Evolutionary conservation across 2,329 filamentous ascomycete species (phyloP).

Genomic region (Rhexocercosporidium sp.): DNA sequence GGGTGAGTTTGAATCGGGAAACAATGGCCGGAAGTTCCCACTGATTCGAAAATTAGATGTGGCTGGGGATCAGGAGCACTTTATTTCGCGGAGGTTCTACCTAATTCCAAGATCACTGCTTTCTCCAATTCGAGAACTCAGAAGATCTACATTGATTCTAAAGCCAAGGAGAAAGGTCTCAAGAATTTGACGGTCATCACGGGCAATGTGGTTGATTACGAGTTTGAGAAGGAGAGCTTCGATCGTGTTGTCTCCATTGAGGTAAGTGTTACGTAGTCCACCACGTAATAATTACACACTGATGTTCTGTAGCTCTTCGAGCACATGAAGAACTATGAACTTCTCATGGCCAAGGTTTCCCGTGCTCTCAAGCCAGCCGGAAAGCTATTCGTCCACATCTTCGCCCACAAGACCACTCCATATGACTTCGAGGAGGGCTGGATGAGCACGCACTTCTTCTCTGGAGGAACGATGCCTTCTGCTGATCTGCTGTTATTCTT

Average conservation of each 20-base stretch:
- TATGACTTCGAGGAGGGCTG: slow-evolving; percentile 75
- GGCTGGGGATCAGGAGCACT: slow-evolving; percentile 71
- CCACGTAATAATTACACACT: slow-evolving; percentile 2
- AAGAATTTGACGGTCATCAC: slow-evolving; percentile 68
- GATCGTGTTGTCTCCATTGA: slow-evolving; percentile 72
- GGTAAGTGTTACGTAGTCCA: slow-evolving; percentile 39
- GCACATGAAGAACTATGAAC: slow-evolving; percentile 78
- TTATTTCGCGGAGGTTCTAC: slow-evolving; percentile 69
- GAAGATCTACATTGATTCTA: slow-evolving; percentile 67
- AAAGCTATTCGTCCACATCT: slow-evolving; percentile 73
- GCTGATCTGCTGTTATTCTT: slow-evolving; percentile 71
- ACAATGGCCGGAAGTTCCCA: not conserved
- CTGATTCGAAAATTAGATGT: slow-evolving; percentile 51
- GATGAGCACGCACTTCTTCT: slow-evolving; percentile 79
- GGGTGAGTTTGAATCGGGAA: slow-evolving; percentile 24
- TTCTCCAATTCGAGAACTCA: slow-evolving; percentile 75
- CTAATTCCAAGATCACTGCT: slow-evolving; percentile 64
- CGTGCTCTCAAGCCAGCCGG: slow-evolving; percentile 64
- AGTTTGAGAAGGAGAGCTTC: slow-evolving; percentile 62
- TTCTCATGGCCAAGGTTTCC: slow-evolving; percentile 67
- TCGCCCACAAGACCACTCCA: slow-evolving; percentile 66
- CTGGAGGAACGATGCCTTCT: slow-evolving; percentile 73
- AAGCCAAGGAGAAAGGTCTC: slow-evolving; percentile 60
- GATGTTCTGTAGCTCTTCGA: slow-evolving; percentile 64
- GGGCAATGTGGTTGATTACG: slow-evolving; percentile 69